Conservation (phyloP, 495 filamentous ascomycete species). For the Aspergillus affinis region DNA sequence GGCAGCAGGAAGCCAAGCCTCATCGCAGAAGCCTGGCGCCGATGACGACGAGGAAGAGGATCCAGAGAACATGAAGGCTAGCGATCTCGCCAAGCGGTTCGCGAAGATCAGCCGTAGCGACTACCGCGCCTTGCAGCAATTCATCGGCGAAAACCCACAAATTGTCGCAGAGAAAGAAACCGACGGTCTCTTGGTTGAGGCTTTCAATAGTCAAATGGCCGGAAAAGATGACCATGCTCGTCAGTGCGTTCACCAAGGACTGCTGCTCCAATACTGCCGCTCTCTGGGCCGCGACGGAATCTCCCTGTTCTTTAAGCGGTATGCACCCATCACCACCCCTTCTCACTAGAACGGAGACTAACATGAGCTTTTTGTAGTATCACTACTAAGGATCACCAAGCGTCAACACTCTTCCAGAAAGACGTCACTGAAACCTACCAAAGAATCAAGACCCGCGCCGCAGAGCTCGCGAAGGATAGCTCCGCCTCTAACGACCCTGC, state of each 20-base stretch:
- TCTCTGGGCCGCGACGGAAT: slow-evolving; percentile 86
- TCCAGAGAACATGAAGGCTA: slow-evolving; percentile 72
- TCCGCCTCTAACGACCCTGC: slow-evolving; percentile 63
- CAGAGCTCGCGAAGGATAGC: slow-evolving; percentile 69
- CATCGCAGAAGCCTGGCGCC: slow-evolving; percentile 53
- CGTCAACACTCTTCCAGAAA: slow-evolving; percentile 86
- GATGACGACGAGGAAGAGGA: slow-evolving; percentile 60
- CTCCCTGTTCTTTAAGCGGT: slow-evolving; percentile 88
- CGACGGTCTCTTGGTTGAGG: slow-evolving; percentile 85
- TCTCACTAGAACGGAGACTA: background rate
- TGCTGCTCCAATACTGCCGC: slow-evolving; percentile 92
- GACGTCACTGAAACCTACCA: slow-evolving; percentile 86
- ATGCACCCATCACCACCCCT: slow-evolving; percentile 15
- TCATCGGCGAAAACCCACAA: slow-evolving; percentile 70
- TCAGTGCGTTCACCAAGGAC: slow-evolving; percentile 90
- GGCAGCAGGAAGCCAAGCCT: slow-evolving; percentile 36
- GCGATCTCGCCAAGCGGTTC: slow-evolving; percentile 73
- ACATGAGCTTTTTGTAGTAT: slow-evolving; percentile 54
- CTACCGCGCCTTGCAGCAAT: slow-evolving; percentile 70
- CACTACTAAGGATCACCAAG: slow-evolving; percentile 87
- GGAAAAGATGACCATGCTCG: slow-evolving; percentile 73
- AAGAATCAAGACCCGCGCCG: slow-evolving; percentile 72
- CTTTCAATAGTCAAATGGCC: slow-evolving; percentile 80
- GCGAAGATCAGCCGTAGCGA: slow-evolving; percentile 73
- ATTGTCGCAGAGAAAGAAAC: slow-evolving; percentile 86